Evolutionary conservation across 2,329 filamentous ascomycete genomes (phyloP).

Genomic region (Xylariaceae sp.): DNA sequence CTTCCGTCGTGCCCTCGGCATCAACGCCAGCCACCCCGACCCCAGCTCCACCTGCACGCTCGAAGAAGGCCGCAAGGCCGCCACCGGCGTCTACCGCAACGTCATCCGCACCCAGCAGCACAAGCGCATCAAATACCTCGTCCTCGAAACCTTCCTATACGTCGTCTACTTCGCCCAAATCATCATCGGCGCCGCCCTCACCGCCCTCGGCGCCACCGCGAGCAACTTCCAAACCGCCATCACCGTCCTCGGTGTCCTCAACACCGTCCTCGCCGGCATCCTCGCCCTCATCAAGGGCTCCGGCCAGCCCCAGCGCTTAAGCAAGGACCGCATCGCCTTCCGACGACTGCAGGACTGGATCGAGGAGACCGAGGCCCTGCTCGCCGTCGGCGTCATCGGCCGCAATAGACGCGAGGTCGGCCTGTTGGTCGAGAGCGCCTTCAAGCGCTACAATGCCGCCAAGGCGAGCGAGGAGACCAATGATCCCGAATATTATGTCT

Average conservation of each 20-base stretch:
- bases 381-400: slow-evolving; percentile 39
- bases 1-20: slow-evolving; percentile 41
- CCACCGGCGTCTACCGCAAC: slow-evolving; percentile 38
- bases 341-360: slow-evolving; percentile 47
- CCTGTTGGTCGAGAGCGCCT: slow-evolving; percentile 38
- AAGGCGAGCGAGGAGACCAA: slow-evolving; percentile 39
- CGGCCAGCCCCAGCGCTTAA: slow-evolving; percentile 43
- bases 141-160: slow-evolving; percentile 38
- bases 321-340: slow-evolving; percentile 43
- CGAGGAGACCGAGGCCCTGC: slow-evolving; percentile 45
- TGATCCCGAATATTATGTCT: slow-evolving; percentile 35
- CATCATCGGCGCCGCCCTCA: slow-evolving; percentile 42
- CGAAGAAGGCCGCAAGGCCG: slow-evolving; percentile 33
- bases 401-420: slow-evolving; percentile 39
- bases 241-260: slow-evolving; percentile 55
- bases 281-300: slow-evolving; percentile 51
- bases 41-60: slow-evolving; percentile 25
- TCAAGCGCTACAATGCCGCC: slow-evolving; percentile 40
- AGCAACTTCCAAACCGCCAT: slow-evolving; percentile 47
- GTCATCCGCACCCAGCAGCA: slow-evolving; percentile 33
- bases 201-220: slow-evolving; percentile 40
- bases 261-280: slow-evolving; percentile 57
- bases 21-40: slow-evolving; percentile 31
- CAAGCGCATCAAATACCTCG: slow-evolving; percentile 32
- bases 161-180: slow-evolving; percentile 41